Evolutionary conservation across 305 asterid species (phyloP), one percentile per base, ranked within the genome.

Genomic region (Plantago coronopus): DNA sequence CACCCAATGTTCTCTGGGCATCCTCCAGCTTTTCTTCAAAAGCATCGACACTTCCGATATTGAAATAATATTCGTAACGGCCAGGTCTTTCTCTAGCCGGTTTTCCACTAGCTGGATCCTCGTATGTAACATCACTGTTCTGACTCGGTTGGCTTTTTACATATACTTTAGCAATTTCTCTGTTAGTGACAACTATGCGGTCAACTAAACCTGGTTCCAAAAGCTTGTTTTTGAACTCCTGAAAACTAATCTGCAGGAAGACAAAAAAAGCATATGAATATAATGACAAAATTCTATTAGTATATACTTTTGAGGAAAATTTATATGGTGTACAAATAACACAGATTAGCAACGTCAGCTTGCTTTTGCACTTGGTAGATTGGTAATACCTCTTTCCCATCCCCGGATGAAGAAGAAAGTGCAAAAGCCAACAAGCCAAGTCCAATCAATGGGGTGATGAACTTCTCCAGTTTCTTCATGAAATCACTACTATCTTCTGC

Each of bases 121-220:
- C 40, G 9, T 34, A 69, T 78, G 56, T 54, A 51, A 51, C 72
- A 31, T 50, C 40, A 7, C 8, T 34, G 40, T 7, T 54, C 15
- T 69, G 77, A 57, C 31, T 79, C 65, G 65, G 80, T 15, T 87
- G 79, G 23, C 79, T 78, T 77, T 78, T 83, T 61, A 90, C 85
- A 55, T 78, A 90, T 48, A 90, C 83, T 73, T 79, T 85, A 46
- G 95, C 97, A 72, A 85, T 88, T 60, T 87, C 75, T 77, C 83
- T 85, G 65, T 90, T 85, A 27, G 85, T 60, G 70, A 90, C 81
- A 59, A 90, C 90, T 29, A 90, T 76, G 49, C 74, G 97, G 73
- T 90, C 97, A 59, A 90, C 97, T 59, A 85, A 58, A 60, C 97
- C 97, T 17, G 95, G 95, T 72, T 90, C 97, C 23, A 90, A 90